These are phyloP conservation scores for Cicer yamashitae DNA, from an alignment of 306 rosid species.

Conservation along the genomic window DNA sequence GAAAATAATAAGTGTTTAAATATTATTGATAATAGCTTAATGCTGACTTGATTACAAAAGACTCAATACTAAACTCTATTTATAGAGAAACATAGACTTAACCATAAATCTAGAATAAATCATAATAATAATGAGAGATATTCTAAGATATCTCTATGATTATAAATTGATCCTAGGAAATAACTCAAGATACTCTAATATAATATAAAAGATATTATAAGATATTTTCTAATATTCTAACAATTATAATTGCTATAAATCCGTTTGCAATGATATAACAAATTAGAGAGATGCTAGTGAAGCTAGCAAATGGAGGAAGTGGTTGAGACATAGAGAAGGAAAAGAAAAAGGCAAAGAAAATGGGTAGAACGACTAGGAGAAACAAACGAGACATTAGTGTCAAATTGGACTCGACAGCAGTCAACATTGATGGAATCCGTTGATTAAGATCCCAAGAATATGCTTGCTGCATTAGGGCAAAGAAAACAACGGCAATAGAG, in stretches of 20 bases:
- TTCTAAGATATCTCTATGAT: too few species aligned
- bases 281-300: slow-evolving; percentile 67
- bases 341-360: slow-evolving; percentile 66
- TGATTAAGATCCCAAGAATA: slow-evolving; percentile 77
- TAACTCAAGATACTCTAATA: too few species aligned
- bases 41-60: too few species aligned
- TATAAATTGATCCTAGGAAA: too few species aligned
- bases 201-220: too few species aligned
- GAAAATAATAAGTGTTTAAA: too few species aligned
- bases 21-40: too few species aligned
- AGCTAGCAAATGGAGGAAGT: slow-evolving; percentile 71
- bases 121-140: too few species aligned
- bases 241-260: slow-evolving; percentile 62
- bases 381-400: slow-evolving; percentile 67
- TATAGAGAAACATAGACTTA: too few species aligned
- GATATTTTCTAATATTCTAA: too few species aligned
- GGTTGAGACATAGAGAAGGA: slow-evolving; percentile 69
- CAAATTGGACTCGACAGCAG: slow-evolving; percentile 81
- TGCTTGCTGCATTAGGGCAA: slow-evolving; percentile 90
- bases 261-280: slow-evolving; percentile 90
- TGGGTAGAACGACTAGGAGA: slow-evolving; percentile 68
- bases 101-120: too few species aligned
- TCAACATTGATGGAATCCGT: slow-evolving; percentile 77
- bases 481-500: slow-evolving; percentile 76
- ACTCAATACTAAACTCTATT: too few species aligned